Evolutionary conservation across 2,329 filamentous ascomycete species (phyloP).

Genomic region (Fusarium praegraminearum): DNA sequence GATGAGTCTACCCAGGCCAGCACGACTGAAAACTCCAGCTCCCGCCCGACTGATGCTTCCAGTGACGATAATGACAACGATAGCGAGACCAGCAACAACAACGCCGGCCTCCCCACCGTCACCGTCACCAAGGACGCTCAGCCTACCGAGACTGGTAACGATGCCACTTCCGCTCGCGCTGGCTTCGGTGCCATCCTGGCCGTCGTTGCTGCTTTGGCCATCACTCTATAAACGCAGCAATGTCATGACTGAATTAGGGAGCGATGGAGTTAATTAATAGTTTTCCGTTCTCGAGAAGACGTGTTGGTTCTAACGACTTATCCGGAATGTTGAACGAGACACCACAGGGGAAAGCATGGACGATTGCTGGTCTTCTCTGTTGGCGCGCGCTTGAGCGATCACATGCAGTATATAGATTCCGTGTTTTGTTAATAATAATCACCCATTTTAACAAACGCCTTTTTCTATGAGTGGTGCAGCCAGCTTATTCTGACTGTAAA

Average conservation of each 20-base stretch:
- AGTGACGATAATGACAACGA: constrained; percentile 4
- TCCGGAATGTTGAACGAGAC: constrained; percentile 42
- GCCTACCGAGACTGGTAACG: constrained; percentile 29
- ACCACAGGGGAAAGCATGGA: constrained; percentile 21
- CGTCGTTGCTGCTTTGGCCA: constrained; percentile 39
- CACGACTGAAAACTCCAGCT: constrained; percentile 18
- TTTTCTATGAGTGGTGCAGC: neutral
- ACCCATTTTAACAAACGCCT: constrained; percentile 22
- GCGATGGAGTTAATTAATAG: constrained; percentile 11
- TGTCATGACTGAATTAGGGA: neutral
- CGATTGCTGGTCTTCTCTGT: constrained; percentile 18
- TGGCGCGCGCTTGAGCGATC: constrained; percentile 22
- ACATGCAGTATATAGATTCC: constrained; percentile 40
- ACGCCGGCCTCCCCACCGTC: constrained; percentile 38
- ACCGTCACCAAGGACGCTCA: constrained; percentile 25
- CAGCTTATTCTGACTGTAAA: constrained; percentile 47
- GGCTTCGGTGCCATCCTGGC: constrained; percentile 42
- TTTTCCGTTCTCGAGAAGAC: constrained; percentile 14
- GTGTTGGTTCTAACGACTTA: constrained; percentile 38
- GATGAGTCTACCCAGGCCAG: constrained; percentile 6
- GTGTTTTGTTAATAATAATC: constrained; percentile 33
- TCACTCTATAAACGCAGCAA: constrained; percentile 41
- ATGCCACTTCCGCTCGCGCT: constrained; percentile 37
- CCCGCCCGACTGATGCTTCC: constrained; percentile 14
- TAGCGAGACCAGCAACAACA: constrained; percentile 10